Evolutionary conservation across 805 yeast genomes (phyloP), one percentile per base, ranked within the genome.

Genomic region (Cyberlindnera euphorbiiphila): DNA sequence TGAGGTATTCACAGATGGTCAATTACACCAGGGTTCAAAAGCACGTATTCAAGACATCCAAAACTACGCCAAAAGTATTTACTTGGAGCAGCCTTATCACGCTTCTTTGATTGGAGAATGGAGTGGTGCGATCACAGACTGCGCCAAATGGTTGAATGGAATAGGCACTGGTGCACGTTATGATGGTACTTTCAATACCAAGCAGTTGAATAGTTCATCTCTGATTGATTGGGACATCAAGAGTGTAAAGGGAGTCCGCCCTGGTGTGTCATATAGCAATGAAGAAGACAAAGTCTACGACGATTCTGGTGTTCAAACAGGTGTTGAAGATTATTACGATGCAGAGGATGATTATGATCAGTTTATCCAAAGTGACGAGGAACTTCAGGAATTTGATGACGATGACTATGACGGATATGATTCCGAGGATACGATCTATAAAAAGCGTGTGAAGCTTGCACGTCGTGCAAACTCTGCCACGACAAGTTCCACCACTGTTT

Each of bases 1-100:
- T 63, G 94, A 88, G 65, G 91, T 87, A 15, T 89, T 91, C 60
- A 69, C 79, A 12, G 69, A 69, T 26, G 76, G 66, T 18, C 85
- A 85, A 61, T 70, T 87, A 39, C 52, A 64, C 34, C 69, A 60
- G 41, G 35, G 68, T 43, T 55, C 59, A 52, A 39, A 42, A 38
- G 45, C 60, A 42, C 51, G 72, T 54, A 34, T 49, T 38, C 44
- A 51, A 40, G 61, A 54, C 54, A 60, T 55, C 45, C 62, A 17
- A 33, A 59, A 43, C 42, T 64, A 37, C 52, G 72, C 56, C 14
- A 50, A 33, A 24, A 43, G 59, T 1, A 49, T 65, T 20, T 34
- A 39, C 1, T 12, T 21, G 2, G 52, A 53, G 8, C 64, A 64
- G 26, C 69, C 69, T 35, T 56, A 61, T 26, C 66, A 65, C 19